Evolutionary conservation across 2,329 filamentous ascomycete species (phyloP).

Genomic region (Ophiostoma ulmi): DNA sequence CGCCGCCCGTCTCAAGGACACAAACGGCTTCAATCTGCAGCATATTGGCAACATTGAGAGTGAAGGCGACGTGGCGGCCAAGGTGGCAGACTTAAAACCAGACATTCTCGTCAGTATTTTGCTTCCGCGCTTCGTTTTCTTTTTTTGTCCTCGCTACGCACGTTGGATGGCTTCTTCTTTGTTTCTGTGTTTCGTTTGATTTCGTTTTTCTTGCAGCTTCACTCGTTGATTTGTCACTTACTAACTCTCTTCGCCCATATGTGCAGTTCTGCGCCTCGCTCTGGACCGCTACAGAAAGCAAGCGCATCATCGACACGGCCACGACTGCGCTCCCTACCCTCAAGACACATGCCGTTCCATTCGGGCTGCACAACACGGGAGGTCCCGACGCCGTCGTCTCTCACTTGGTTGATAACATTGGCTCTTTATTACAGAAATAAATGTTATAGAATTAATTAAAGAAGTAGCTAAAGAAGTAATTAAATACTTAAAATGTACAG

Average conservation of each 20-base stretch:
- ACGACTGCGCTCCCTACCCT: neutral
- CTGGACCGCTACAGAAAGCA: neutral
- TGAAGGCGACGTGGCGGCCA: constrained; percentile 31
- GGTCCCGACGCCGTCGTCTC: constrained; percentile 18
- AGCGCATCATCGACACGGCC: neutral
- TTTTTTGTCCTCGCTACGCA: neutral
- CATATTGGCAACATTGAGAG: constrained; percentile 59
- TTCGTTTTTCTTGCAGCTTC: no score
- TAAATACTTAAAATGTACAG: neutral
- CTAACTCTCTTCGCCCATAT: neutral
- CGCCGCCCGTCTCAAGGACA: constrained; percentile 42
- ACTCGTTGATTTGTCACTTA: neutral
- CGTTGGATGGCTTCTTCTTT: neutral
- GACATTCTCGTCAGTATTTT: neutral
- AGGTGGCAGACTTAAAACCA: neutral
- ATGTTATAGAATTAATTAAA: no score
- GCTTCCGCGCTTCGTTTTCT: no score
- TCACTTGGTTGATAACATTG: constrained; percentile 15
- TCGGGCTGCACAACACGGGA: constrained; percentile 18
- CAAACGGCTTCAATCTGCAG: constrained; percentile 48
- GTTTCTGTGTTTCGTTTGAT: no score
- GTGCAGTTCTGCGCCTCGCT: neutral
- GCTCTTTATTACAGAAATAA: neutral
- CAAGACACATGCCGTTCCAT: constrained; percentile 17
- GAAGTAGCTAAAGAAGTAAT: neutral